phyloP scores from a whole-genome alignment of 164 flowering plant species.

The Magnolia kwangsiensis region DNA sequence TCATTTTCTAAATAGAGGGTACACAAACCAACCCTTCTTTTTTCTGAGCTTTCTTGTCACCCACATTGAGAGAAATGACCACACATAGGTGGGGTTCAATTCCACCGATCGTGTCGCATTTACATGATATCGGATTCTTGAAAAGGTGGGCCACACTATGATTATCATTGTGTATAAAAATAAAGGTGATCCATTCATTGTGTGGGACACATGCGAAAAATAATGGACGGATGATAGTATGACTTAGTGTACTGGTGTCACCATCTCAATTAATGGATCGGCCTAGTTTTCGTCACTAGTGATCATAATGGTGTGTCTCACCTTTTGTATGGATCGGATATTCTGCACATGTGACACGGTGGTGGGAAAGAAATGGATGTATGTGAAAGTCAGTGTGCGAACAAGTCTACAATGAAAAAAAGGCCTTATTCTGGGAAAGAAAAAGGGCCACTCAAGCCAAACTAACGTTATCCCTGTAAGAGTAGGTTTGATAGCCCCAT shows the following conservation, averaged over 20 bases:
- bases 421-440: neutral
- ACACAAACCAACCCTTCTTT: slow-evolving; percentile 5
- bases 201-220: no score
- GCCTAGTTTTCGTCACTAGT: neutral
- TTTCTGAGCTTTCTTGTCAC: neutral
- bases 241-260: neutral
- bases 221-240: no score
- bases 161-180: neutral
- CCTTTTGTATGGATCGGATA: neutral
- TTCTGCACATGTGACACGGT: neutral
- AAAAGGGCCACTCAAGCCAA: slow-evolving; percentile 1
- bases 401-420: neutral
- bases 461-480: neutral
- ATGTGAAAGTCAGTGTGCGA: neutral
- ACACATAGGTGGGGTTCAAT: no score
- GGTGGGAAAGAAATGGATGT: neutral
- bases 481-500: neutral
- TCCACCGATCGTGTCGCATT: no score
- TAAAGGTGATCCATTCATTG: neutral
- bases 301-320: neutral
- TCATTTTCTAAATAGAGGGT: slow-evolving; percentile 3
- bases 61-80: no score
- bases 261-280: neutral
- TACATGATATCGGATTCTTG: no score
- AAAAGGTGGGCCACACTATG: neutral